A percentile compares a stretch with the other conserved stretches of the same genome.
phyloP scores from a whole-genome alignment of 371 early-diverging fungal species.

The Blakeslea trispora region DNA sequence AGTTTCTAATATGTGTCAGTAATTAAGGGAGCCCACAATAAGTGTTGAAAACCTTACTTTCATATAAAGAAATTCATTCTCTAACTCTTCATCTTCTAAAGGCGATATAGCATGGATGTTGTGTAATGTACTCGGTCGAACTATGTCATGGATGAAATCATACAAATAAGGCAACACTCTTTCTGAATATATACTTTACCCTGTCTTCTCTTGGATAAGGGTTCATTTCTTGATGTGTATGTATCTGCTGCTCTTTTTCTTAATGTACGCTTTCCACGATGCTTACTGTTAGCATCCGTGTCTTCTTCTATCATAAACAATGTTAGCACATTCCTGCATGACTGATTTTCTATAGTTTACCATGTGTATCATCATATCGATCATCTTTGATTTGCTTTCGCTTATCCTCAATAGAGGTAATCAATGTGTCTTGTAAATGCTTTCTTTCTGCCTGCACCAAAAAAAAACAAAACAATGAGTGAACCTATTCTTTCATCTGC shows the following conservation, averaged over 20 bases:
- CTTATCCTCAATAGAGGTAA: conserved; percentile 39
- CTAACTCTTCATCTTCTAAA: conserved; percentile 27
- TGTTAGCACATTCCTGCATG: too few relatives aligned
- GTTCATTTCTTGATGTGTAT: conserved; percentile 12
- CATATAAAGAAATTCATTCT: conserved; percentile 22
- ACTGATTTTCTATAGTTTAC: too few relatives aligned
- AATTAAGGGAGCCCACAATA: too few relatives aligned
- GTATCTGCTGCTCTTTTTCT: conserved; percentile 23
- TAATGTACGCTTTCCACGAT: conserved; percentile 12
- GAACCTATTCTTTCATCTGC: neutral
- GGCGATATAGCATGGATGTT: conserved; percentile 21
- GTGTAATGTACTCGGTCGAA: conserved; percentile 22
- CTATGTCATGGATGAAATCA: conserved; percentile 3
- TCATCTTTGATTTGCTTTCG: conserved; percentile 41
- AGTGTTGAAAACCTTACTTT: conserved; percentile 12
- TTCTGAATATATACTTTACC: conserved; percentile 13
- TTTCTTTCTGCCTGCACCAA: conserved; percentile 12
- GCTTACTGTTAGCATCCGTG: neutral
- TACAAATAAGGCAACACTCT: too few relatives aligned
- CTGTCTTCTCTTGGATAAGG: conserved; percentile 15
- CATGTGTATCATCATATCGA: neutral
- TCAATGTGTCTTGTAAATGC: conserved; percentile 16
- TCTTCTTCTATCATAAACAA: conserved; percentile 4
- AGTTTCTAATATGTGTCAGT: neutral
- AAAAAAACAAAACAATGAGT: too few relatives aligned